Evolutionary conservation across 164 flowering plant genomes (phyloP).

Genomic region (Stephania cephalantha): DNA sequence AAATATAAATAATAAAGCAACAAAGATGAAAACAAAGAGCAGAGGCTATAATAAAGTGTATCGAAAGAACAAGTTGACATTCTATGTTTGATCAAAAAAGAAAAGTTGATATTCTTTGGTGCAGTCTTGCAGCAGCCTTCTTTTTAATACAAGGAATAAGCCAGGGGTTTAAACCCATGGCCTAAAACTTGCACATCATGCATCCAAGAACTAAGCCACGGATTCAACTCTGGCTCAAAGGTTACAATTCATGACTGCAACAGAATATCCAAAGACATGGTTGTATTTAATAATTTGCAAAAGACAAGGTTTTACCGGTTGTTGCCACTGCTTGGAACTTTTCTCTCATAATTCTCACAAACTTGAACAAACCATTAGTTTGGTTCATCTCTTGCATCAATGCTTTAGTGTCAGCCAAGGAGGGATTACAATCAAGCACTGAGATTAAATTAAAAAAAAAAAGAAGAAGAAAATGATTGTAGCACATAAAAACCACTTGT

Average conservation of each 20-base stretch:
- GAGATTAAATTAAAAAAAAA: slow-evolving; percentile 6
- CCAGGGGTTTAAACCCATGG: neutral
- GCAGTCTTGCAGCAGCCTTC: neutral
- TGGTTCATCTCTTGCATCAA: slow-evolving; percentile 65
- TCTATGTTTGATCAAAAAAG: neutral
- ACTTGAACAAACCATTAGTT: slow-evolving; percentile 77
- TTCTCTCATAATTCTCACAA: slow-evolving; percentile 79
- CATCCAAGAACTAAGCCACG: neutral
- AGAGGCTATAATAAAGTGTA: neutral
- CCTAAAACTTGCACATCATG: neutral
- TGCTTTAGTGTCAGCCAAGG: slow-evolving; percentile 42
- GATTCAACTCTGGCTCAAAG: neutral
- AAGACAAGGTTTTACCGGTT: slow-evolving; percentile 37
- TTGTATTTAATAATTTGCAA: neutral
- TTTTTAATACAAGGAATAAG: neutral
- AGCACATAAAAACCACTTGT: too few relatives aligned
- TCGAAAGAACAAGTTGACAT: neutral
- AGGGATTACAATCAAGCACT: slow-evolving; percentile 74
- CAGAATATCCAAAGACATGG: neutral
- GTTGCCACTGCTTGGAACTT: slow-evolving; percentile 59
- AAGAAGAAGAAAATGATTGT: neutral
- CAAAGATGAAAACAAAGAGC: neutral
- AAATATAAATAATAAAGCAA: neutral
- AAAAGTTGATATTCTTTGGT: neutral
- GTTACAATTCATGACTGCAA: neutral